Conservation (phyloP, 1,139 yeast genomes). For the Entelexis sorbosivorans region DNA sequence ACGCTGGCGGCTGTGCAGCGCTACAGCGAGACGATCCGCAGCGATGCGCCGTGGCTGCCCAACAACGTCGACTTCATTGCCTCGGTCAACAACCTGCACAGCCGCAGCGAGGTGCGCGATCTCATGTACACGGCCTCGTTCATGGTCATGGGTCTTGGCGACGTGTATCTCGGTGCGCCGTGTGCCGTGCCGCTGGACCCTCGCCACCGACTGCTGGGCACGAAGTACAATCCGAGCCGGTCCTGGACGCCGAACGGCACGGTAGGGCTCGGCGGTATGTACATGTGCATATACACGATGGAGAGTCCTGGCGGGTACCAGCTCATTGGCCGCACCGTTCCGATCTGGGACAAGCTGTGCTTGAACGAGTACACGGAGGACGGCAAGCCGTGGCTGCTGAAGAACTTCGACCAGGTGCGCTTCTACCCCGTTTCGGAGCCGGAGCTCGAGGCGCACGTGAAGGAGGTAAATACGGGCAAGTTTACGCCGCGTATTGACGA, state of each 20-base stretch:
- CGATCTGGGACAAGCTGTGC: constrained; percentile 91
- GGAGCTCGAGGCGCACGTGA: constrained; percentile 60
- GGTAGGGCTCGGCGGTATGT: constrained; percentile 96
- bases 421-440: constrained; percentile 83
- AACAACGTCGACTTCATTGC: constrained; percentile 94
- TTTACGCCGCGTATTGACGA: constrained; percentile 57
- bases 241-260: constrained; percentile 93
- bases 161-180: constrained; percentile 94
- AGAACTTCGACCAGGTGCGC: constrained; percentile 89
- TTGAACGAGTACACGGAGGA: constrained; percentile 40
- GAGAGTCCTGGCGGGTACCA: constrained; percentile 99
- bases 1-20: constrained; percentile 82
- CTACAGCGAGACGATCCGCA: constrained; percentile 84
- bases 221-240: constrained; percentile 93
- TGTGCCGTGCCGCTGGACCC: constrained; percentile 98
- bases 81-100: constrained; percentile 60
- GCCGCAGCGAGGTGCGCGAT: constrained; percentile 64
- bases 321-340: constrained; percentile 89
- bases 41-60: constrained; percentile 95
- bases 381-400: constrained; percentile 79
- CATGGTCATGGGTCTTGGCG: constrained; percentile 90
- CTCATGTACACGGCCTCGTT: constrained; percentile 81
- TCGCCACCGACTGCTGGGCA: constrained; percentile 80
- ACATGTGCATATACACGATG: constrained; percentile 97
- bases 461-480: constrained; percentile 69